Base-by-base conservation (phyloP, 2,329 filamentous ascomycete species). In the Balansia obtecta region DNA sequence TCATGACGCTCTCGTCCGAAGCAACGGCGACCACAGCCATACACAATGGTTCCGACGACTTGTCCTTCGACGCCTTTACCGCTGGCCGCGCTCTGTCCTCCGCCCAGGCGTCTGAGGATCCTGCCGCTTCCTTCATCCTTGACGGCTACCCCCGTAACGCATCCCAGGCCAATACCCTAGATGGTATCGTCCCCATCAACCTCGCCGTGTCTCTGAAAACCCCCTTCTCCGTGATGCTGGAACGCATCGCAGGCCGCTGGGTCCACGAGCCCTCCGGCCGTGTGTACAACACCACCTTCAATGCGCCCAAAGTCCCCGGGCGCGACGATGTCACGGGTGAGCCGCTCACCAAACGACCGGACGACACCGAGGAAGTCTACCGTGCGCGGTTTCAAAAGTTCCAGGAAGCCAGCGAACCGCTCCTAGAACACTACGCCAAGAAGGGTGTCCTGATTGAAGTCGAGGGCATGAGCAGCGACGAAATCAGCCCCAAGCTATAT, bases 141-240 rank as follows among this genome's bases (percentile, higher is more conserved):
- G 93, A 98, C 65, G 93, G 93, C 15, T 98, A 97, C 68, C 93
- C 93, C 2, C 85, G 93, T 56, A 98, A 88, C 7, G 85, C 86
- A 1, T 64, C 72, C 3, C 93, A 98, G 68, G 93, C 90, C 30
- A 66, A 71, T 41, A 83, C 83, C 51, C 77, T 97, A 45, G 89
- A 95, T 63, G 71, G 73, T 44, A 75, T 96, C 34, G 79, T 97
- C 33, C 89, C 91, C n/a, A 90, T 98, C 65, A 98, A 98, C 68
- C 79, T 96, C 54, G 93, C 89, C 46, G 84, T 96, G 52, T 88
- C 86, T 50, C 75, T 97, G 58, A 78, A 85, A 62, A 97, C 91
- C 0, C 93, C 93, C 0, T 80, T 86, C 34, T 79, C 85, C 9
- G 87, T 96, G 53, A 89, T 98, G 53, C 77, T 97, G 56, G 82